Evolutionary conservation across 768 basidiomycete genomes (phyloP).

Genomic region (Trametes cinnabarina): DNA sequence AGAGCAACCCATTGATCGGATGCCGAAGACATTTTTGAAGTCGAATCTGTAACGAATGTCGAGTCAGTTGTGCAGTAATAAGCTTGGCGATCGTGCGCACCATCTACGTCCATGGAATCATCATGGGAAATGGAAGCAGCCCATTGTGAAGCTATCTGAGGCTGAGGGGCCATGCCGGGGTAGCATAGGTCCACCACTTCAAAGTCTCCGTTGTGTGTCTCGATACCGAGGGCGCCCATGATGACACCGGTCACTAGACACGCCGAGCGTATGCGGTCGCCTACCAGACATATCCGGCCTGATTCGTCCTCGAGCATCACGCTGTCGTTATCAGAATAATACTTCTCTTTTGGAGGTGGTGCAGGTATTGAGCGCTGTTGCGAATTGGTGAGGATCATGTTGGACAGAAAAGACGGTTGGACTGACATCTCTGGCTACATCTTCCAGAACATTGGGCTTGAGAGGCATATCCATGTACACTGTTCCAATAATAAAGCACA

Average conservation of each 20-base stretch:
- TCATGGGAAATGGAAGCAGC: slow-evolving; percentile 13
- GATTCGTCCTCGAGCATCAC: slow-evolving; percentile 96
- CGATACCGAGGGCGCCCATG: slow-evolving; percentile 85
- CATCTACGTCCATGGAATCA: slow-evolving; percentile 69
- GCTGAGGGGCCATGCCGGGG: slow-evolving; percentile 76
- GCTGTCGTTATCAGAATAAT: slow-evolving; percentile 72
- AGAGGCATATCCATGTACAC: slow-evolving; percentile 99
- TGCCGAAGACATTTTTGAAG: slow-evolving; percentile 8
- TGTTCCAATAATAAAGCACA: slow-evolving; percentile 92
- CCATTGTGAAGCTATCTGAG: slow-evolving; percentile 26
- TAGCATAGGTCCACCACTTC: slow-evolving; percentile 89
- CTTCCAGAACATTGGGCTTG: slow-evolving; percentile 97
- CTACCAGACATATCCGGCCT: slow-evolving; percentile 86
- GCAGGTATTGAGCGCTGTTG: slow-evolving; percentile 83
- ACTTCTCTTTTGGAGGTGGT: slow-evolving; percentile 73
- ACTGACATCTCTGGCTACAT: slow-evolving; percentile 89
- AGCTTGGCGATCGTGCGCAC: slow-evolving; percentile 34
- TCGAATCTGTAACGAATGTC: neutral
- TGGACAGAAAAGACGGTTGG: neutral
- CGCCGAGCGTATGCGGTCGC: slow-evolving; percentile 58
- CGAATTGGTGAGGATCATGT: neutral
- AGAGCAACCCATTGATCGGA: slow-evolving; percentile 79
- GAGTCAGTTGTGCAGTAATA: neutral
- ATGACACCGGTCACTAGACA: slow-evolving; percentile 89
- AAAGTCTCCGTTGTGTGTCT: slow-evolving; percentile 87